phyloP scores from a whole-genome alignment of 768 basidiomycete genomes.

The Rhodocollybia butyracea region DNA sequence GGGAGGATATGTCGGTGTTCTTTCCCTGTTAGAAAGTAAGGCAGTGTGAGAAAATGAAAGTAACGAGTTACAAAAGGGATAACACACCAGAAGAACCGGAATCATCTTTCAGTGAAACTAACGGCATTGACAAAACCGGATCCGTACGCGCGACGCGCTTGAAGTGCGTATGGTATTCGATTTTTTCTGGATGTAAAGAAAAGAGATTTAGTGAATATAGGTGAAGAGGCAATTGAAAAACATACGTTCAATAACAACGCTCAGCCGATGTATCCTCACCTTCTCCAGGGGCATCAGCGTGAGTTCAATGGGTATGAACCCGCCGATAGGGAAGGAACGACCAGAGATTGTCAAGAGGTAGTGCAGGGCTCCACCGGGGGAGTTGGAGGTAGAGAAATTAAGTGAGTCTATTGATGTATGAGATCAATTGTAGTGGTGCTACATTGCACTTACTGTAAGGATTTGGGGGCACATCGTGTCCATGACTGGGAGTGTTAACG shows the following conservation, averaged over 20 bases:
- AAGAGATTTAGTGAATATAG: neutral
- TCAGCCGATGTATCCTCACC: conserved; percentile 73
- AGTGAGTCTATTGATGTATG: neutral
- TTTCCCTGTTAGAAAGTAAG: conserved; percentile 43
- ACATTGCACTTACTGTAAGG: too few species aligned
- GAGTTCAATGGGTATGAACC: conserved; percentile 73
- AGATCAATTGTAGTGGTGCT: too few species aligned
- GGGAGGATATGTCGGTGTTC: conserved; percentile 69
- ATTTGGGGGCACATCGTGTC: too few species aligned
- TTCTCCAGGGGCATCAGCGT: conserved; percentile 83
- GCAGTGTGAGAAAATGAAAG: too few species aligned
- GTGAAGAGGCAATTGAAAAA: neutral
- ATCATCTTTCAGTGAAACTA: conserved; percentile 27
- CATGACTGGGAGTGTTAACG: neutral
- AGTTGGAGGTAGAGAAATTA: neutral
- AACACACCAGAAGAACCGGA: conserved; percentile 51
- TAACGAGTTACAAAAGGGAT: too few species aligned
- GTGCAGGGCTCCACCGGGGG: conserved; percentile 34
- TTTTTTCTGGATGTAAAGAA: conserved; percentile 51
- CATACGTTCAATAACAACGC: conserved; percentile 76
- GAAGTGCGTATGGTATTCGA: conserved; percentile 75
- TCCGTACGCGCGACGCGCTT: conserved; percentile 70
- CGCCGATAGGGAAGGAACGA: conserved; percentile 80
- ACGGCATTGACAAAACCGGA: conserved; percentile 39
- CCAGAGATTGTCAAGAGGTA: conserved; percentile 76